Evolutionary conservation across 495 filamentous ascomycete genomes (phyloP).

Genomic region (Extremus antarcticus): DNA sequence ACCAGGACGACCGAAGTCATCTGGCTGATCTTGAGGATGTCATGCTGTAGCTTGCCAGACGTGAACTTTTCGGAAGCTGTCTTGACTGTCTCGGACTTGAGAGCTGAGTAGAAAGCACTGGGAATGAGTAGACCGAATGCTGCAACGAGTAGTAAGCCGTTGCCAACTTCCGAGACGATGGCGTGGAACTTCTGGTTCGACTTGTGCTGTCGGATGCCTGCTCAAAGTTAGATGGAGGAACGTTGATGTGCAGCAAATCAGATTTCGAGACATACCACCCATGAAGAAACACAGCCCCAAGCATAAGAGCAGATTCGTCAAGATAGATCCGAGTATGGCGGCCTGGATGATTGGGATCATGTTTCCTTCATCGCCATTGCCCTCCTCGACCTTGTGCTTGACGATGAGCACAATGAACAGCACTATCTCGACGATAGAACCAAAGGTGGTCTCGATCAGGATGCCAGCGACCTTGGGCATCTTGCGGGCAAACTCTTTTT

Average conservation of each 20-base stretch:
- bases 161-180: constrained; percentile 19
- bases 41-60: constrained; percentile 13
- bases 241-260: too few relatives aligned
- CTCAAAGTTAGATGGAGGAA: too few relatives aligned
- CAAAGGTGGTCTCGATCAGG: constrained; percentile 2
- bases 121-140: constrained; percentile 18
- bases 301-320: constrained; percentile 35
- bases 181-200: constrained; percentile 21
- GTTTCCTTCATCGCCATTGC: background rate
- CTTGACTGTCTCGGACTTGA: background rate
- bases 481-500: background rate
- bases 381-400: background rate
- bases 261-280: constrained; percentile 11
- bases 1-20: constrained; percentile 16
- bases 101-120: constrained; percentile 4
- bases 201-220: background rate
- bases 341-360: background rate
- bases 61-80: constrained; percentile 13
- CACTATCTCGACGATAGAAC: constrained; percentile 3
- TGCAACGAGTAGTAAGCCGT: constrained; percentile 17
- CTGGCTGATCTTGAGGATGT: constrained; percentile 17
- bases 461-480: background rate
- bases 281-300: constrained; percentile 29
- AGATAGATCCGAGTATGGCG: constrained; percentile 16
- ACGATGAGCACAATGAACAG: constrained; percentile 3